Percentiles rank a stretch among this genome's conserved stretches.
phyloP scores from a whole-genome alignment of 2,329 filamentous ascomycete species.

The Epichloe coenophiala region DNA sequence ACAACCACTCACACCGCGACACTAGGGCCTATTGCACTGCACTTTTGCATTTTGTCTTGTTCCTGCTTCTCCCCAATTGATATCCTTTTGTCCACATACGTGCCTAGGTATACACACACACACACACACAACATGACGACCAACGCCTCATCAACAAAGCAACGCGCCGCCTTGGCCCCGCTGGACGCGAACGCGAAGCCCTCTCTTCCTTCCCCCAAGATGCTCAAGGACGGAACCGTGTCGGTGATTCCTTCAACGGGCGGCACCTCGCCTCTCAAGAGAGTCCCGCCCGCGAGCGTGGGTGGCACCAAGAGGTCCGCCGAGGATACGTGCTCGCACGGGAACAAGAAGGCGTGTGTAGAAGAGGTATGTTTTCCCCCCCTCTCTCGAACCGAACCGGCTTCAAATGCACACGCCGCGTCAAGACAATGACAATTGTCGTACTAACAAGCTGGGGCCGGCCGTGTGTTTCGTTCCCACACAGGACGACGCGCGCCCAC shows the following conservation, averaged over 20 bases:
- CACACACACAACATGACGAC: not conserved
- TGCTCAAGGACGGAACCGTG: slow-evolving; percentile 4
- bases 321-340: slow-evolving; percentile 11
- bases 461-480: not conserved
- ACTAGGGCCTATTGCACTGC: not conserved
- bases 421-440: not conserved
- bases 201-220: slow-evolving; percentile 12
- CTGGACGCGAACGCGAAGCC: slow-evolving; percentile 31
- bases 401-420: not conserved
- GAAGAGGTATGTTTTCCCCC: slow-evolving; percentile 15
- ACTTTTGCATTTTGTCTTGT: not conserved
- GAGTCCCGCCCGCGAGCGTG: not conserved
- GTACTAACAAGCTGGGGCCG: slow-evolving; percentile 4
- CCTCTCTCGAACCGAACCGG: not conserved
- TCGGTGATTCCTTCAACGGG: not conserved
- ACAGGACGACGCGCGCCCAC: slow-evolving; percentile 1
- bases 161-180: slow-evolving; percentile 35
- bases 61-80: not conserved
- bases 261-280: slow-evolving; percentile 7
- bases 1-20: not conserved
- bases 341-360: slow-evolving; percentile 21
- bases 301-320: slow-evolving; percentile 15
- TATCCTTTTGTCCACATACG: not conserved
- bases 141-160: slow-evolving; percentile 24
- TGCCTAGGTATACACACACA: not conserved